These are phyloP conservation scores for Taphrina confusa DNA, from an alignment of 1,139 yeast genomes.

Conservation along the genomic window DNA sequence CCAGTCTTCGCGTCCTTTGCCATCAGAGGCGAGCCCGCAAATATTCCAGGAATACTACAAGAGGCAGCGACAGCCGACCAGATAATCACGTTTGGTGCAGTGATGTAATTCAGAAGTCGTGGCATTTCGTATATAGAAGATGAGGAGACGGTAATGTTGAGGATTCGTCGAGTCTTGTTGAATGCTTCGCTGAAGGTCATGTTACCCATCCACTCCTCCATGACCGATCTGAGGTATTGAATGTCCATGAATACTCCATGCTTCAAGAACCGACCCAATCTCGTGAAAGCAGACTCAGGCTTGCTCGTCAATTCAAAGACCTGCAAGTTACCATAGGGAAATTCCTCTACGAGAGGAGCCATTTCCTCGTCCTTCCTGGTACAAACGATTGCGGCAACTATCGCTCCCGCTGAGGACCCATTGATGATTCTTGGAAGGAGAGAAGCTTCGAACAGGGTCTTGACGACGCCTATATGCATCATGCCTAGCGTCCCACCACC, in stretches of 20 bases:
- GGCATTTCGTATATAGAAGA: conserved; percentile 61
- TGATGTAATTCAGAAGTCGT: conserved; percentile 77
- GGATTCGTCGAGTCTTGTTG: conserved; percentile 74
- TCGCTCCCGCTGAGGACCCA: conserved; percentile 96
- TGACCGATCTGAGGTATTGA: conserved; percentile 66
- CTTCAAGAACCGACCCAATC: conserved; percentile 64
- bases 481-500: conserved; percentile 97
- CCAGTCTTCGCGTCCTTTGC: conserved; percentile 75
- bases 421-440: conserved; percentile 85
- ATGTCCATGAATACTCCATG: conserved; percentile 90
- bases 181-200: conserved; percentile 94
- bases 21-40: conserved; percentile 79
- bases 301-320: conserved; percentile 54
- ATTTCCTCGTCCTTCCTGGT: conserved; percentile 78
- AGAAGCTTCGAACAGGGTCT: conserved; percentile 71
- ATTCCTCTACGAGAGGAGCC: conserved; percentile 54
- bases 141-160: conserved; percentile 88
- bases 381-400: conserved; percentile 84
- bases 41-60: conserved; percentile 88
- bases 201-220: conserved; percentile 82
- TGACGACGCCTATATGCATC: conserved; percentile 86
- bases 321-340: conserved; percentile 54
- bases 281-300: conserved; percentile 53
- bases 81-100: conserved; percentile 90
- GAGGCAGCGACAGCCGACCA: conserved; percentile 98